Evolutionary conservation across 2,329 filamentous ascomycete genomes (phyloP), one percentile per base, ranked within the genome.

Genomic region (Tolypocladium ophioglossoides): DNA sequence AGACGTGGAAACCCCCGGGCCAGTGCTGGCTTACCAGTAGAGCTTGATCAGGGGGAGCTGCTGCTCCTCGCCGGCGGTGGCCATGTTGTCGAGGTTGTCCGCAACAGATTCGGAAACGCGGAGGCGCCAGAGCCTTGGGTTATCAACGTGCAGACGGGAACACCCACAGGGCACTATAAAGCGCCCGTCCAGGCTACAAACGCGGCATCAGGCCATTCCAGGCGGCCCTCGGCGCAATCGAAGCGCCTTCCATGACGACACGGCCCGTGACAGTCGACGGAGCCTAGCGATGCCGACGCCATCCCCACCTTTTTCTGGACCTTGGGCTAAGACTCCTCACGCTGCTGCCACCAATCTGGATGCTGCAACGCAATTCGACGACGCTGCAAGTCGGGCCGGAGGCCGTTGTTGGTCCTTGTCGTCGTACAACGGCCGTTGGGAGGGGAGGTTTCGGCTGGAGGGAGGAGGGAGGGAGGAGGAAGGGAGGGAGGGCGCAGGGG

Each of bases 1-100:
- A 30, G 30, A 30, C 30, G 30, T 30, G 30, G 30, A 7, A 30
- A 6, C 30, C 5, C 30, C 8, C 30, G 30, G 30, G 30, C 30
- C 4, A 8, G 30, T 8, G 30, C 22, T 10, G 27, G 20, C 49
- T 24, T 69, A 85, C 84, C 84, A 86, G 68, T 85, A 82, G 38
- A 87, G 76, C 55, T 78, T 85, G 57, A 86, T 73, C 60, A 83
- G 82, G 52, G 78, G 70, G 44, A 72, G 65, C 52, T 66, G 39
- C 41, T 51, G 24, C 40, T 47, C 39, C 38, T 34, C 24, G 44
- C 27, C 20, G 34, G 16, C 9, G 39, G 63, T 57, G 47, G 63
- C 55, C 64, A 66, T 66, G 32, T 27, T 59, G 52, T 32, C 22
- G 12, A 12, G 14, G 22, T 5, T 12, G 32, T 34, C 32, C 32